Conservation (phyloP, 2,329 filamentous ascomycete species). For the Xylaria sp. region DNA sequence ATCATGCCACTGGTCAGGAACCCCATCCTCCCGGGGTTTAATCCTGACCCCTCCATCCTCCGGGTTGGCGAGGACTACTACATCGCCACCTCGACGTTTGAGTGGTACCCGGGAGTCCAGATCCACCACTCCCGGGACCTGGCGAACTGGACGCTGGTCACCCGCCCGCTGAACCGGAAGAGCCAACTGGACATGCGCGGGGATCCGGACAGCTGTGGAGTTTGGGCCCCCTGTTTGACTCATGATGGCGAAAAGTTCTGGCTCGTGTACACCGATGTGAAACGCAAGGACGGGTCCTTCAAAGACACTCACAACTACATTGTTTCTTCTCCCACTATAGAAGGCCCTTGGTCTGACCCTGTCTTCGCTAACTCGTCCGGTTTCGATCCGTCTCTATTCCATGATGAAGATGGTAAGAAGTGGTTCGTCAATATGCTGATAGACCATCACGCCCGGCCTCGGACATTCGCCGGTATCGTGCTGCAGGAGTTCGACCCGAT, state of each 20-base stretch:
- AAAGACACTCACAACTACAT: slow-evolving; percentile 74
- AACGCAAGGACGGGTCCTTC: slow-evolving; percentile 73
- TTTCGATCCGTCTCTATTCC: slow-evolving; percentile 71
- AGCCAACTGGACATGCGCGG: slow-evolving; percentile 67
- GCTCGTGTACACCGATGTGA: slow-evolving; percentile 74
- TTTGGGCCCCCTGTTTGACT: slow-evolving; percentile 74
- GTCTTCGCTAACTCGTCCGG: slow-evolving; percentile 69
- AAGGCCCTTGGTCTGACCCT: slow-evolving; percentile 72
- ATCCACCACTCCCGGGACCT: slow-evolving; percentile 65
- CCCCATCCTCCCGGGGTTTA: slow-evolving; percentile 67
- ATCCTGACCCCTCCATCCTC: slow-evolving; percentile 65
- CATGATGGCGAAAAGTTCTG: slow-evolving; percentile 70
- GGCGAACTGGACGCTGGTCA: slow-evolving; percentile 62
- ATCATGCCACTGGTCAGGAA: slow-evolving; percentile 62
- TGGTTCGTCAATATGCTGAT: slow-evolving; percentile 69
- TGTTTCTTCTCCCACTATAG: slow-evolving; percentile 62
- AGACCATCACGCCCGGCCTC: slow-evolving; percentile 63
- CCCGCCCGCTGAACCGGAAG: slow-evolving; percentile 61
- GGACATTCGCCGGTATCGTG: slow-evolving; percentile 65
- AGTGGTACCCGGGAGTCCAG: slow-evolving; percentile 66
- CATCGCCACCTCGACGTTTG: slow-evolving; percentile 66
- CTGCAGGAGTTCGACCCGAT: slow-evolving; percentile 67
- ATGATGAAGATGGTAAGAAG: slow-evolving; percentile 66
- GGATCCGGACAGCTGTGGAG: slow-evolving; percentile 68
- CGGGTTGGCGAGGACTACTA: slow-evolving; percentile 65